These are phyloP conservation scores for Hydnum rufescens DNA, from an alignment of 768 basidiomycete genomes.

Conservation along the genomic window DNA sequence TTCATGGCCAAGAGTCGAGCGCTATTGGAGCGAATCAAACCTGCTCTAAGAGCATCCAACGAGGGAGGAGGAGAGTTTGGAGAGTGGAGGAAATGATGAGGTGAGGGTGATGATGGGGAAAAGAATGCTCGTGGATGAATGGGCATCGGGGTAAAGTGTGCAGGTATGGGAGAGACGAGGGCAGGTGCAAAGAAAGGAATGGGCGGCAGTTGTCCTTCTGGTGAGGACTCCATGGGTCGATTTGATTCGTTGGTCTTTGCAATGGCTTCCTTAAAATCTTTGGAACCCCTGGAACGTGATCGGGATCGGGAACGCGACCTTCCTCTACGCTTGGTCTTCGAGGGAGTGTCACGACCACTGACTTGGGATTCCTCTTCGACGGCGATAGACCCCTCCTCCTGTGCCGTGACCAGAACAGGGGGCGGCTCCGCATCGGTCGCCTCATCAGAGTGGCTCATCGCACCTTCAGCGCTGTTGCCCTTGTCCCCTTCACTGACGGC, in stretches of 20 bases:
- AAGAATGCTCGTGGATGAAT: neutral
- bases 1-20: slow-evolving; percentile 62
- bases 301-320: slow-evolving; percentile 1
- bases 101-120: slow-evolving; percentile 2
- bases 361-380: neutral
- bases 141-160: neutral
- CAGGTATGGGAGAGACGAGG: neutral
- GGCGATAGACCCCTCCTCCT: neutral
- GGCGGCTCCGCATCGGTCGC: neutral
- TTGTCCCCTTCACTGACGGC: slow-evolving; percentile 62
- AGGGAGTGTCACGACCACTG: slow-evolving; percentile 1
- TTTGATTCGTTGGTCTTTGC: neutral
- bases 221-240: neutral
- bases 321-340: neutral
- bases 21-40: slow-evolving; percentile 73
- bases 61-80: slow-evolving; percentile 6
- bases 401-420: neutral
- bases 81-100: slow-evolving; percentile 6
- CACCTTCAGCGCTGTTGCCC: slow-evolving; percentile 14
- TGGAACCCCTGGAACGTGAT: neutral
- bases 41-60: slow-evolving; percentile 29
- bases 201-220: neutral
- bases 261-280: neutral
- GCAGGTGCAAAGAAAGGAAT: neutral
- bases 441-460: neutral